Evolutionary conservation across 179 eudicot species (phyloP), one percentile per base, ranked within the genome.

Genomic region (Heliamphora pulchella): DNA sequence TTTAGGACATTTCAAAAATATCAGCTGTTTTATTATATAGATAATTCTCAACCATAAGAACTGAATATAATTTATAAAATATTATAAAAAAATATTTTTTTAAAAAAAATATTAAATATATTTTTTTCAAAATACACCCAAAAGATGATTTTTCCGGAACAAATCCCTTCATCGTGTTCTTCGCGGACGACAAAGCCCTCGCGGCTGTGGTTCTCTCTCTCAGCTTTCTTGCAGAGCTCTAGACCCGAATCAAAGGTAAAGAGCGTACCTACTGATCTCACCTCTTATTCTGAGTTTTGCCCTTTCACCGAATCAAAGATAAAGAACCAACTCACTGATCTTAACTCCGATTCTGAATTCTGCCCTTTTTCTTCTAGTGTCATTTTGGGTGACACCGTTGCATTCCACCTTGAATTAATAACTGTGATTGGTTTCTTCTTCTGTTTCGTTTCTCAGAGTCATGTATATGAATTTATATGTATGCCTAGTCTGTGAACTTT

Each of bases 221-320:
- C 61, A 22, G 53, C 20, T 53, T 73, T 53, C 18, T 13, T 13
- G 46, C 62, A 10, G 39, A 47, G 53, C 14, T 51, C 11, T 8
- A 31, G 11, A 53, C 17, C 14, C 76, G 63, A 73, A 55, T 53
- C 62, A 31, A 73, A 73, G 74, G 76, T 73, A 73, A 53, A n/a
- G n/a, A n/a, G n/a, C n/a, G n/a, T n/a, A n/a, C n/a, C n/a, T n/a
- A n/a, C n/a, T n/a, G n/a, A n/a, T n/a, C n/a, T n/a, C n/a, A n/a
- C n/a, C n/a, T n/a, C n/a, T n/a, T n/a, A n/a, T n/a, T n/a, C n/a
- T n/a, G n/a, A n/a, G n/a, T n/a, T n/a, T n/a, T n/a, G n/a, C n/a
- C n/a, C n/a, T n/a, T n/a, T n/a, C n/a, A n/a, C n/a, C n/a, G n/a
- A n/a, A n/a, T n/a, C n/a, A n/a, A n/a, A n/a, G n/a, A n/a, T n/a